These are phyloP conservation scores for Betula pendula DNA, from an alignment of 306 rosid species.

Conservation along the genomic window DNA sequence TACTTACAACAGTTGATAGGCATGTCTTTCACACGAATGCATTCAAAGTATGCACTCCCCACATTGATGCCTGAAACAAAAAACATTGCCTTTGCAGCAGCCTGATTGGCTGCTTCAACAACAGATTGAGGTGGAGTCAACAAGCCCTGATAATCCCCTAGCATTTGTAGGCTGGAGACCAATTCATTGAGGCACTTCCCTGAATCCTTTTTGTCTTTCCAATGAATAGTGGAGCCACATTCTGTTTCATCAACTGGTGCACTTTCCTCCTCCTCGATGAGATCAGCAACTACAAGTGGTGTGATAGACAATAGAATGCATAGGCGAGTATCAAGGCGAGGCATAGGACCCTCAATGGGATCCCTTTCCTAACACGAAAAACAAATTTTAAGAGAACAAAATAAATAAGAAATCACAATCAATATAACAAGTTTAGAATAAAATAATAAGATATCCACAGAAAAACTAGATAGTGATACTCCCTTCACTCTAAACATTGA, in stretches of 20 bases:
- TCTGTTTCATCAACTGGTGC: slow-evolving; percentile 46
- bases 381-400: background rate
- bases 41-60: slow-evolving; percentile 77
- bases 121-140: slow-evolving; percentile 77
- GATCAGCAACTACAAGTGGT: slow-evolving; percentile 77
- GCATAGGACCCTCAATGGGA: slow-evolving; percentile 98
- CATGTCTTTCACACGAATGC: slow-evolving; percentile 67
- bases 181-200: slow-evolving; percentile 64
- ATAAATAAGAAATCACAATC: background rate
- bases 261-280: slow-evolving; percentile 83
- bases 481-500: background rate
- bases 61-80: slow-evolving; percentile 67
- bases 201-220: slow-evolving; percentile 61
- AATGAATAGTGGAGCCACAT: slow-evolving; percentile 40
- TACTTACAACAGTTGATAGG: slow-evolving; percentile 78
- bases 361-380: slow-evolving; percentile 73
- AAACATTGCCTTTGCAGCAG: slow-evolving; percentile 87
- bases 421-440: background rate
- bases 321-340: slow-evolving; percentile 87
- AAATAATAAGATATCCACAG: background rate
- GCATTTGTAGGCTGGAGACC: slow-evolving; percentile 70
- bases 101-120: slow-evolving; percentile 79
- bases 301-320: slow-evolving; percentile 84
- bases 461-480: background rate
- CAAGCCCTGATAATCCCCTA: slow-evolving; percentile 88